phyloP scores from a whole-genome alignment of 73 alveolate genomes.

The Urostyla sp. region DNA sequence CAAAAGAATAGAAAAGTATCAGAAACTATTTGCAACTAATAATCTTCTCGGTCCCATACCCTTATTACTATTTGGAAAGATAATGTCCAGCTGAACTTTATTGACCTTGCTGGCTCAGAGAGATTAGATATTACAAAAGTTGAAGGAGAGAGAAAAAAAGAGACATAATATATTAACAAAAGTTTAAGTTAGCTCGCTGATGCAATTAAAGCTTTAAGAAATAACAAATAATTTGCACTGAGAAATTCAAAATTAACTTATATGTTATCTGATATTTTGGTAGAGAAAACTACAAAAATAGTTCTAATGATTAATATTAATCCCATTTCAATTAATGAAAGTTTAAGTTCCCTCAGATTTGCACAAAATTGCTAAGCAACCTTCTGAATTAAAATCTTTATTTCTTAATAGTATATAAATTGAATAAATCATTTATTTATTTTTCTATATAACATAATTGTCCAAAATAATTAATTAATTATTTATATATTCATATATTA shows the following conservation, averaged over 20 bases:
- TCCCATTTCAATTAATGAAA: conserved; percentile 75
- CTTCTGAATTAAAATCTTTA: too few relatives aligned
- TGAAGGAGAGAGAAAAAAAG: conserved; percentile 77
- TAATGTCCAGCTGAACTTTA: conserved; percentile 79
- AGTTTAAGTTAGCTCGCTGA: conserved; percentile 85
- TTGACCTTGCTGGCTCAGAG: conserved; percentile 93
- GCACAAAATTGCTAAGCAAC: too few relatives aligned
- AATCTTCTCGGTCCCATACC: conserved; percentile 84
- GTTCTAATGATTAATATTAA: conserved; percentile 83
- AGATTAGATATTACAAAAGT: conserved; percentile 81
- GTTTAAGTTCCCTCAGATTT: conserved; percentile 69
- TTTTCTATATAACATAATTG: too few relatives aligned
- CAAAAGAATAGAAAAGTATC: conserved; percentile 69
- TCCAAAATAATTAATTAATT: too few relatives aligned
- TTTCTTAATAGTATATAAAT: too few relatives aligned
- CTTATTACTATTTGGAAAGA: conserved; percentile 71
- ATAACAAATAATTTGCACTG: conserved; percentile 80
- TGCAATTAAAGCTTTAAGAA: conserved; percentile 82
- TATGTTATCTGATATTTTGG: conserved; percentile 73
- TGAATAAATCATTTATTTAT: too few relatives aligned
- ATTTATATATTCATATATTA: too few relatives aligned
- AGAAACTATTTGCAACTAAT: conserved; percentile 81
- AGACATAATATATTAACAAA: conserved; percentile 84
- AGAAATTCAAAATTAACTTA: conserved; percentile 81
- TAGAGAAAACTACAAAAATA: conserved; percentile 78